A percentile compares a stretch with the other conserved stretches of the same genome.
phyloP scores from a whole-genome alignment of 2,329 filamentous ascomycete genomes.

The Albifimbria verrucaria region DNA sequence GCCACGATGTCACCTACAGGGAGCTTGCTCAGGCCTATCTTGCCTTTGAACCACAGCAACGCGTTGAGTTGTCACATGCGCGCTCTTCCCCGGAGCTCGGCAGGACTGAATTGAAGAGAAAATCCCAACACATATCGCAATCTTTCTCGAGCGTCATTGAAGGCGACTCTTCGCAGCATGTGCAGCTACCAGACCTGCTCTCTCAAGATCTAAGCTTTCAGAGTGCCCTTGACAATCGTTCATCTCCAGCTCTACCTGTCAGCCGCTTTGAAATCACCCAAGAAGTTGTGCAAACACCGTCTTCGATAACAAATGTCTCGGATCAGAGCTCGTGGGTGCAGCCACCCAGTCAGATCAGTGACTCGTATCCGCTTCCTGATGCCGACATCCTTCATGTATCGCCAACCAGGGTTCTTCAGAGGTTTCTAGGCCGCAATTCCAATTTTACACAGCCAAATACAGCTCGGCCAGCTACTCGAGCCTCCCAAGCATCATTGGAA shows the following conservation, averaged over 20 bases:
- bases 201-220: conserved; percentile 41
- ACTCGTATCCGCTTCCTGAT: conserved; percentile 47
- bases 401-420: conserved; percentile 48
- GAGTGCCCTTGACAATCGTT: conserved; percentile 42
- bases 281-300: conserved; percentile 4
- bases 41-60: conserved; percentile 36
- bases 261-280: not conserved
- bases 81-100: conserved; percentile 2
- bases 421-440: conserved; percentile 36
- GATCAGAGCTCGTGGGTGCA: conserved; percentile 36
- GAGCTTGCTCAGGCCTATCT: conserved; percentile 49
- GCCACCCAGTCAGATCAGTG: conserved; percentile 49
- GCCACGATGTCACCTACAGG: conserved; percentile 48
- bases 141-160: too few species aligned
- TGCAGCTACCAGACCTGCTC: conserved; percentile 22
- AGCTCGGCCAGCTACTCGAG: not conserved
- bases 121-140: not conserved
- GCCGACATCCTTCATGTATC: conserved; percentile 29
- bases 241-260: conserved; percentile 25
- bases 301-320: conserved; percentile 6
- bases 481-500: not conserved
- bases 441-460: conserved; percentile 17
- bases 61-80: conserved; percentile 8
- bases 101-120: conserved; percentile 4
- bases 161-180: conserved; percentile 8